Evolutionary conservation across 2,329 filamentous ascomycete species (phyloP), one percentile per base, ranked within the genome.

Genomic region (Trichoderma koningii): DNA sequence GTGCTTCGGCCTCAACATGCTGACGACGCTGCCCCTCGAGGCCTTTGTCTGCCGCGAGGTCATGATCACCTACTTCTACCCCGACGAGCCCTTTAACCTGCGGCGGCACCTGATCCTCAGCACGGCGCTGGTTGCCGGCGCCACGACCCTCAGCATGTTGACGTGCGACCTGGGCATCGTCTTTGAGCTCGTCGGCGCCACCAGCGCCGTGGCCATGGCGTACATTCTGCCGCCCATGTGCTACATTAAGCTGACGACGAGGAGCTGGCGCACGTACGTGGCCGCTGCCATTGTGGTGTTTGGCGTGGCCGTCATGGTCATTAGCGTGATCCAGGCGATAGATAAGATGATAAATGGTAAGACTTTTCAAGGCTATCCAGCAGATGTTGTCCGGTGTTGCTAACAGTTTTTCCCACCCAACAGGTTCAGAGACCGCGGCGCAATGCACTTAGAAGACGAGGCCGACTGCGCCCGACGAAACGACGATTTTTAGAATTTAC

Each of bases 1-100:
- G 57, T 97, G 92, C 79, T 98, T 99, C 74, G 95, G 95, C 2
- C 85, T 99, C 70, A 99, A 99, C 82, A 99, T 99, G 95, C 87
- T 99, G 72, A 97, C 95, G 15, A 98, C 95, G 1, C 82, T 99
- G 42, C 95, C 95, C 0, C 88, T 99, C 66, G 95, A 99, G 81
- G 93, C 93, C 17, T 99, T 99, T 76, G 95, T 99, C 63, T 99
- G 95, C 78, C 87, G 95, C 73, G 95, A 97, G 78, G 93, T 97
- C 68, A 96, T 97, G 91, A 86, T 92, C 70, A 93, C 92, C 68
- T 97, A 96, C 77, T 89, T 83, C 74, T 88, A 83, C 72, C 85
- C 85, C 0, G 82, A 81, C 66, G 92, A 81, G 70, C 89, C 90
- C 0, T 96, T 93, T 80, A 89, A 93, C 75, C 87, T 92, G 71